Base-by-base conservation (phyloP, 2,329 filamentous ascomycete species). In the Magnaporthiopsis rhizophila region DNA sequence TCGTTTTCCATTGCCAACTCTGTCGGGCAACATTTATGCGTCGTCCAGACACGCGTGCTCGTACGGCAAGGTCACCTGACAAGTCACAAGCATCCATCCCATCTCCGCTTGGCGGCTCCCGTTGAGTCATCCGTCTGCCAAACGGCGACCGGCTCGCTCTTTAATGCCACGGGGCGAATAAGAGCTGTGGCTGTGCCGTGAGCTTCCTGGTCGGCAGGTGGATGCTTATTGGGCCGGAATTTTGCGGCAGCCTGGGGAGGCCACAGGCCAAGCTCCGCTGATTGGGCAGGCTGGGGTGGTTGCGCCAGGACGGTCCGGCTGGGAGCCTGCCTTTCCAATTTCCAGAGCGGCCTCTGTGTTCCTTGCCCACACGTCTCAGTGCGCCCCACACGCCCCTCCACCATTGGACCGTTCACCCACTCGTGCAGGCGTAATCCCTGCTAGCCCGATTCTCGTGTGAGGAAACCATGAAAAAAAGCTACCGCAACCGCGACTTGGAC, bases 401-500 rank as follows among this genome's bases (percentile, higher is more conserved):
- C 69, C 57, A 69, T 70, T 69, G 69, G 69, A 8, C 36, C 13
- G 26, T 13, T 18, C 45, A 18, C 53, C 62, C 18, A 53, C 56
- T 34, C 28, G n/a, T 61, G 65, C 65, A 66, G 28, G 15, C 26
- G 13, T 13, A 15, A 69, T 65, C 67, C 67, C 65, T 68, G 67
- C 66, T 67, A 66, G 65, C 58, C 45, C 60, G 34, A 58, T 34
- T 63, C 65, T 66, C 38, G 61, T 63, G 56, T 58, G 63, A 66
- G 65, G 50, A 61, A 66, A 63, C 62, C 65, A 62, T 67, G 65
- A 61, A 64, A 66, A 64, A 65, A 67, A 66, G 65, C 64, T 67
- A 65, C 66, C 66, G 62, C 67, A 65, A 61, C 36, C 64, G 65
- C 65, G 65, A 62, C 62, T 65, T 65, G 66, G 69, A 34, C 70